phyloP scores from a whole-genome alignment of 768 basidiomycete genomes.

The Kwoniella europaea region DNA sequence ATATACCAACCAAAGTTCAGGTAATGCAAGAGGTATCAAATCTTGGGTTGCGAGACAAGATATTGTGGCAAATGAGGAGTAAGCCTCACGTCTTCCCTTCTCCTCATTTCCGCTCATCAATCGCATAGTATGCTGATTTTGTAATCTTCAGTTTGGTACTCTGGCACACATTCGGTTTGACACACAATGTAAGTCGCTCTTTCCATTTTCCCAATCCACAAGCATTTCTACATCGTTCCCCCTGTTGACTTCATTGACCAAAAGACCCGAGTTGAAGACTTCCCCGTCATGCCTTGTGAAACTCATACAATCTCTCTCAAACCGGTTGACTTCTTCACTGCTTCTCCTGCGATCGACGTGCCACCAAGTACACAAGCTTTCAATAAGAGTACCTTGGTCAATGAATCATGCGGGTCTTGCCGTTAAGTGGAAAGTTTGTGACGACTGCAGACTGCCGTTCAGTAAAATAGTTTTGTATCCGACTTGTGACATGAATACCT shows the following conservation, averaged over 20 bases:
- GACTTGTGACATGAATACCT: too few relatives aligned
- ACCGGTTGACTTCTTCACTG: constrained; percentile 46
- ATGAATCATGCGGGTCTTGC: neutral
- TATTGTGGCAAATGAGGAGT: constrained; percentile 37
- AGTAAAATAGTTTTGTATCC: too few relatives aligned
- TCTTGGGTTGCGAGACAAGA: constrained; percentile 45
- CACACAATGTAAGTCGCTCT: constrained; percentile 33
- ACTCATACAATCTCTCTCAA: constrained; percentile 43
- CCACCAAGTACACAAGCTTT: constrained; percentile 37
- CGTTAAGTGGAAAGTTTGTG: neutral
- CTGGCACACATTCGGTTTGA: constrained; percentile 53
- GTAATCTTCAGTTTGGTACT: constrained; percentile 27
- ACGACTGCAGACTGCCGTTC: too few relatives aligned
- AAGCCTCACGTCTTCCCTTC: neutral
- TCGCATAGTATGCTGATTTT: neutral
- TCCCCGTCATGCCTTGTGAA: constrained; percentile 35
- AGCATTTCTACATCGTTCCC: neutral
- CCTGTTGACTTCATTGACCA: neutral
- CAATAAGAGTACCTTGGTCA: constrained; percentile 30
- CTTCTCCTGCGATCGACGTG: constrained; percentile 43
- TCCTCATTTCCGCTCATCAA: neutral
- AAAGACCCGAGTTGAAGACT: constrained; percentile 44
- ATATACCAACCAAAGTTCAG: constrained; percentile 47
- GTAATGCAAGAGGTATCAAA: constrained; percentile 40
- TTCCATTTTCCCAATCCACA: neutral